A percentile compares a stretch with the other conserved stretches of the same genome.
Conservation (phyloP, 352 stramenopile species). For the Globisporangium acanthophoron region DNA sequence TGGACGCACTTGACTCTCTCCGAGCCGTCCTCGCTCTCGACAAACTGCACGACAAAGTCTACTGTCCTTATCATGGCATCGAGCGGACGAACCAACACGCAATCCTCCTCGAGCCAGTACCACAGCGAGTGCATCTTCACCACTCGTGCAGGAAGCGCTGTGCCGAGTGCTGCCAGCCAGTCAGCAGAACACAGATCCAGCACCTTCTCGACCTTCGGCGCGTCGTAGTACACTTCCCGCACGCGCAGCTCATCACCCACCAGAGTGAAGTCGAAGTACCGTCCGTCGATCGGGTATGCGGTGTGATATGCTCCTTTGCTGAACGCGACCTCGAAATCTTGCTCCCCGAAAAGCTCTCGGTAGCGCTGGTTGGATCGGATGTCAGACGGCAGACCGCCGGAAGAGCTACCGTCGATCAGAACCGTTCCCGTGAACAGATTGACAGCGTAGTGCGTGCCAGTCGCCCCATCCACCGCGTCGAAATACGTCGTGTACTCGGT, state of each 20-base stretch:
- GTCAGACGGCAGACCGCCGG: slow-evolving; percentile 24
- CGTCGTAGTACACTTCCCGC: slow-evolving; percentile 19
- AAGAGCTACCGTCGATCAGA: slow-evolving; percentile 31
- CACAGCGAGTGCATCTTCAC: slow-evolving; percentile 35
- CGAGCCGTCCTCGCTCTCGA: not conserved
- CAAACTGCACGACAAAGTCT: slow-evolving; percentile 3
- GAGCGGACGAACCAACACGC: slow-evolving; percentile 30
- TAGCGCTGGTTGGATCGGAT: slow-evolving; percentile 34
- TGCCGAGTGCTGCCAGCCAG: slow-evolving; percentile 23
- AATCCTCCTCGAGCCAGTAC: slow-evolving; percentile 39
- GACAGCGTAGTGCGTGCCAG: slow-evolving; percentile 26
- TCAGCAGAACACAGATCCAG: slow-evolving; percentile 25
- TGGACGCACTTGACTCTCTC: slow-evolving; percentile 24
- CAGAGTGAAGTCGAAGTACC: slow-evolving; percentile 35
- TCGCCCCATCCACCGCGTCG: slow-evolving; percentile 14
- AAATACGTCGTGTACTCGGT: slow-evolving; percentile 25
- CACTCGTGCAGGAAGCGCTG: slow-evolving; percentile 22
- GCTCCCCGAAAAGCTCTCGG: slow-evolving; percentile 28
- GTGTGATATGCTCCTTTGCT: slow-evolving; percentile 27
- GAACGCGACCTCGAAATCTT: slow-evolving; percentile 48
- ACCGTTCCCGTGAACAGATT: slow-evolving; percentile 48
- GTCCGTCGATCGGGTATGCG: slow-evolving; percentile 13
- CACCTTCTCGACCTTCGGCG: slow-evolving; percentile 6
- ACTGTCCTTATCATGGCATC: slow-evolving; percentile 1
- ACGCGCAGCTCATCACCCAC: slow-evolving; percentile 21